Evolutionary conservation across 192 early-diverging fungal genomes (phyloP).

Genomic region (Coemansia sp.): DNA sequence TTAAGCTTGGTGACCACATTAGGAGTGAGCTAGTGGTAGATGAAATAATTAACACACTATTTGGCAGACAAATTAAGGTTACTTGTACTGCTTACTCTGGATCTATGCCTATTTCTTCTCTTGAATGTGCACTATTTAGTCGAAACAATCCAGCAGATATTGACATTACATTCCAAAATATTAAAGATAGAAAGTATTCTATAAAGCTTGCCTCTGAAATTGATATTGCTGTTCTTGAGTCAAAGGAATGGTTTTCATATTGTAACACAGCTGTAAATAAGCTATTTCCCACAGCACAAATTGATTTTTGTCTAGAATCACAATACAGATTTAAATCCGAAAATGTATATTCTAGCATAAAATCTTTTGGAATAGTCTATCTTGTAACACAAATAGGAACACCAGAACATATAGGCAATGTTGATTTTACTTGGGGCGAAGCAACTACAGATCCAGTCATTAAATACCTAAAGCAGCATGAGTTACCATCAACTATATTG

Average conservation of each 20-base stretch:
- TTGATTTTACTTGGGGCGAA: constrained; percentile 65
- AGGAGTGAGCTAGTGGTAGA: constrained; percentile 67
- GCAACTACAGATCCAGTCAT: constrained; percentile 74
- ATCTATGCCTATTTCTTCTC: constrained; percentile 63
- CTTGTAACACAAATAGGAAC: constrained; percentile 57
- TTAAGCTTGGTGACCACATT: constrained; percentile 71
- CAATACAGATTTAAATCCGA: constrained; percentile 58
- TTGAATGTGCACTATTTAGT: constrained; percentile 10
- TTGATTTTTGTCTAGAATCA: constrained; percentile 83
- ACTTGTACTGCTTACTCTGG: constrained; percentile 59
- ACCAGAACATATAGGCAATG: constrained; percentile 68
- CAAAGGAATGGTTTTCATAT: constrained; percentile 59
- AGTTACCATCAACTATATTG: constrained; percentile 65
- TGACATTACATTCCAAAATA: constrained; percentile 57
- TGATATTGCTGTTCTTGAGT: constrained; percentile 73
- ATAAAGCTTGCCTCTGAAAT: constrained; percentile 62
- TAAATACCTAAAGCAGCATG: constrained; percentile 74
- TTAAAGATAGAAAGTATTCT: constrained; percentile 62
- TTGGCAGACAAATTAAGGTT: constrained; percentile 81
- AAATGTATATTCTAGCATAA: constrained; percentile 61
- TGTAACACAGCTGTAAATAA: neutral
- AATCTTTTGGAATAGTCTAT: constrained; percentile 63
- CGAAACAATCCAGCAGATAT: no score
- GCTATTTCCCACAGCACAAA: constrained; percentile 49
- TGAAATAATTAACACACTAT: constrained; percentile 71